phyloP scores from a whole-genome alignment of 495 filamentous ascomycete genomes.

The Aspergillus bridgeri region DNA sequence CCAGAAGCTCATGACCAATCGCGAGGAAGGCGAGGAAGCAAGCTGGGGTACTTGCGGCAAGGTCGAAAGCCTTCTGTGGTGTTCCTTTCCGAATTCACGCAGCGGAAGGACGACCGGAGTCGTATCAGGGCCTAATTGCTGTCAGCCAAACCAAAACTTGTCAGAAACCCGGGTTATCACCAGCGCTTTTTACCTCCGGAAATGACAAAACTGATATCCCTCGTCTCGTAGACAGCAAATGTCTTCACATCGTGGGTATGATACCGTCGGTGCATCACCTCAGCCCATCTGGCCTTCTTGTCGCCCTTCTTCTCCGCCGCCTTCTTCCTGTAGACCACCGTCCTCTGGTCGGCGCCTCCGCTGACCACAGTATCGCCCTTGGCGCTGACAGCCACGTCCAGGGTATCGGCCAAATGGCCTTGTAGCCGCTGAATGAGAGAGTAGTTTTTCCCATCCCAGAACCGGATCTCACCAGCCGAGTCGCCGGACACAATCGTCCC shows the following conservation, averaged over 20 bases:
- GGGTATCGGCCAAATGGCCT: slow-evolving; percentile 82
- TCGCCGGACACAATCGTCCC: slow-evolving; percentile 93
- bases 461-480: slow-evolving; percentile 85
- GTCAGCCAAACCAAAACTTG: slow-evolving; percentile 32
- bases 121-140: slow-evolving; percentile 70
- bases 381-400: slow-evolving; percentile 73
- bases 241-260: slow-evolving; percentile 94
- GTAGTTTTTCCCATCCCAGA: slow-evolving; percentile 92
- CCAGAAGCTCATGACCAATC: slow-evolving; percentile 90
- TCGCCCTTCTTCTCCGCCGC: slow-evolving; percentile 53
- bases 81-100: slow-evolving; percentile 72
- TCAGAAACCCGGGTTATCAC: not conserved
- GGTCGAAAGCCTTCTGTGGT: slow-evolving; percentile 71
- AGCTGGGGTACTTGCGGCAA: slow-evolving; percentile 75
- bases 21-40: slow-evolving; percentile 62
- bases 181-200: slow-evolving; percentile 77
- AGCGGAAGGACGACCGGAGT: slow-evolving; percentile 77
- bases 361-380: slow-evolving; percentile 85
- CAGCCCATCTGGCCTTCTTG: slow-evolving; percentile 68
- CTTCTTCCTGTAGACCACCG: slow-evolving; percentile 67
- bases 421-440: slow-evolving; percentile 80
- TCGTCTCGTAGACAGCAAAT: slow-evolving; percentile 85
- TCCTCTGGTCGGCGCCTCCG: slow-evolving; percentile 86
- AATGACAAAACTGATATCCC: slow-evolving; percentile 76
- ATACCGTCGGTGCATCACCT: slow-evolving; percentile 75